Percentiles rank a stretch among this genome's conserved stretches.
Conservation (phyloP, 805 yeast species). For the Candida nemodendra region DNA sequence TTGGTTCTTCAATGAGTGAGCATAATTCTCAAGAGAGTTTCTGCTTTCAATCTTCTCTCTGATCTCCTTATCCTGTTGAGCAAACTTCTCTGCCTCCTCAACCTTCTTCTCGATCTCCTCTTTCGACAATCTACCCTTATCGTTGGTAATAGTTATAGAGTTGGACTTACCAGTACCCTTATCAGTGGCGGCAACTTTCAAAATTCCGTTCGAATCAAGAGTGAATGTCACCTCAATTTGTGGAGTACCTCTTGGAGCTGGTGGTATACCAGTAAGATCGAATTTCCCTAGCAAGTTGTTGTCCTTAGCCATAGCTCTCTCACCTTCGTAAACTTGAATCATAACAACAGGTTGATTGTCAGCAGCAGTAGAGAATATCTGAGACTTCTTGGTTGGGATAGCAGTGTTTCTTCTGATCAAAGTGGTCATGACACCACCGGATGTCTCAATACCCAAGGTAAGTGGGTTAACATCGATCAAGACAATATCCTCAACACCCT, state of each 20-base stretch:
- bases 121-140: constrained; percentile 89
- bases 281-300: constrained; percentile 87
- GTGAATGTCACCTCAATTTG: constrained; percentile 89
- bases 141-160: constrained; percentile 88
- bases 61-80: constrained; percentile 83
- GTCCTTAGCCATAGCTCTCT: constrained; percentile 91
- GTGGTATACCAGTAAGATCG: constrained; percentile 83
- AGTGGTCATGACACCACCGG: constrained; percentile 97
- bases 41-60: constrained; percentile 86
- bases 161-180: constrained; percentile 93
- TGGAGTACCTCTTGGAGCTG: constrained; percentile 91
- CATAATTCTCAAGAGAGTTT: constrained; percentile 85
- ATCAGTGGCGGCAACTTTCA: constrained; percentile 83
- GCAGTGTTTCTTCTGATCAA: constrained; percentile 93
- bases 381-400: constrained; percentile 93
- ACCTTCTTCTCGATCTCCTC: constrained; percentile 98
- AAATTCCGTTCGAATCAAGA: constrained; percentile 82
- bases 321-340: constrained; percentile 95
- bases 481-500: constrained; percentile 86
- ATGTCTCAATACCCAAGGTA: constrained; percentile 93
- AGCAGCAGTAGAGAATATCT: constrained; percentile 92
- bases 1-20: constrained; percentile 76
- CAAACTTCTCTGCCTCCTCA: constrained; percentile 92
- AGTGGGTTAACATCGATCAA: constrained; percentile 91
- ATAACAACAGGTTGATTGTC: constrained; percentile 95